Evolutionary conservation across 192 early-diverging fungal species (phyloP).

Genomic region (Umbelopsis sp.): DNA sequence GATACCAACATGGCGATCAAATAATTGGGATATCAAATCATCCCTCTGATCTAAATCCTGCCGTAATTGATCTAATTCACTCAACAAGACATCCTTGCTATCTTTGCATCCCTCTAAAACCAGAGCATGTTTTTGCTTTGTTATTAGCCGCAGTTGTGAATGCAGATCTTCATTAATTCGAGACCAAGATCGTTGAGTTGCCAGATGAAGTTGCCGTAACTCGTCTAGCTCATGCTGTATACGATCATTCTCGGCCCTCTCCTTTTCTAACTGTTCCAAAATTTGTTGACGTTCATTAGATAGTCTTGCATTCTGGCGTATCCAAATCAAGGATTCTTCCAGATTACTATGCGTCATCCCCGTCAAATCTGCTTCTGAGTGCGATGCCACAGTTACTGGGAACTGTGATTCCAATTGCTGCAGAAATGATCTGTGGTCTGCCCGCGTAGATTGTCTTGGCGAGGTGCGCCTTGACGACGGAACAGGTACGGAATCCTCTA

Average conservation of each 20-base stretch:
- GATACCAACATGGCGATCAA: not conserved
- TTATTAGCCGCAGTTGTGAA: not conserved
- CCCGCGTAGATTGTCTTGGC: too few species aligned
- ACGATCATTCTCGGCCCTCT: slow-evolving; percentile 8
- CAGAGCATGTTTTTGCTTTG: not conserved
- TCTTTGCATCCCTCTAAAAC: not conserved
- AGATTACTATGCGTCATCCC: not conserved
- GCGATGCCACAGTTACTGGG: not conserved
- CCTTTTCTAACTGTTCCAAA: slow-evolving; percentile 9
- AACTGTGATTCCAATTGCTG: not conserved
- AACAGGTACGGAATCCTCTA: not conserved
- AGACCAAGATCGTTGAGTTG: slow-evolving; percentile 19
- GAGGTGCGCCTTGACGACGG: not conserved
- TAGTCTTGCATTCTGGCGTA: slow-evolving; percentile 12
- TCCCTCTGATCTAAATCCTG: slow-evolving; percentile 10
- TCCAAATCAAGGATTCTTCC: slow-evolving; percentile 6
- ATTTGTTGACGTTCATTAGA: slow-evolving; percentile 5
- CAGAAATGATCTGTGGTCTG: not conserved
- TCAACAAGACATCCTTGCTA: not conserved
- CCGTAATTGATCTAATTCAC: slow-evolving; percentile 14
- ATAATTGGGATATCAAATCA: slow-evolving; percentile 11
- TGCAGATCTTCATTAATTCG: slow-evolving; percentile 17
- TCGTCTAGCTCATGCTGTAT: slow-evolving; percentile 14
- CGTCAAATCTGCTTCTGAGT: not conserved
- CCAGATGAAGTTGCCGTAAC: not conserved